Evolutionary conservation across 2,329 filamentous ascomycete genomes (phyloP).

Genomic region (Fusarium goolgardi): DNA sequence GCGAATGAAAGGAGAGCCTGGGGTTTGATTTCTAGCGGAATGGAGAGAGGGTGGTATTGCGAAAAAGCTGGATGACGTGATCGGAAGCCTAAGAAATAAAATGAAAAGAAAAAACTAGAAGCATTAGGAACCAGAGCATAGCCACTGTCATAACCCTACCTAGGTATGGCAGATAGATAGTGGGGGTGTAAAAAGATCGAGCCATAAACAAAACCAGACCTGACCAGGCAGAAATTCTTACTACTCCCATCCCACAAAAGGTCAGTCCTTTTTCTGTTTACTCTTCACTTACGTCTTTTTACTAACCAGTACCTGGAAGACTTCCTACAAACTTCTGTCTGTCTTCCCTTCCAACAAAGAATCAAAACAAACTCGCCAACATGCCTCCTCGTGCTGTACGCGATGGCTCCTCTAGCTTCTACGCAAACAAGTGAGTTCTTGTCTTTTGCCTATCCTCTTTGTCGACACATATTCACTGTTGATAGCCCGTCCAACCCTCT

Average conservation of each 20-base stretch:
- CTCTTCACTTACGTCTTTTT: background rate
- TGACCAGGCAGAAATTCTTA: background rate
- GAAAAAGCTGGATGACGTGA: background rate
- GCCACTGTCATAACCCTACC: background rate
- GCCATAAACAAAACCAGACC: background rate
- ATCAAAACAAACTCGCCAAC: background rate
- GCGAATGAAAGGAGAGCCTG: background rate
- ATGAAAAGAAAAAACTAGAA: background rate
- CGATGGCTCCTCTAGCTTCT: background rate
- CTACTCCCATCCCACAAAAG: background rate
- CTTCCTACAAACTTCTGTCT: background rate
- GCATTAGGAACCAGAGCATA: background rate
- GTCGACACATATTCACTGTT: background rate
- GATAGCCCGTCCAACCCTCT: background rate
- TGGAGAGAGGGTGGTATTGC: background rate
- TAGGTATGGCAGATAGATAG: background rate
- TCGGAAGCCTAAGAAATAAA: background rate
- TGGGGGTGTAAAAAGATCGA: background rate
- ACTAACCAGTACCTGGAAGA: background rate
- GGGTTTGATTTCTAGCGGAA: background rate
- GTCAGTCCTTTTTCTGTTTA: fast-evolving
- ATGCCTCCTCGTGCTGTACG: background rate
- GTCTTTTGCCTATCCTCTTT: background rate
- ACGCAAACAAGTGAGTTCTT: background rate
- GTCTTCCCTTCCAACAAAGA: background rate